Base-by-base conservation (phyloP, 2,329 filamentous ascomycete genomes). In the Tetracladium maxilliforme region DNA sequence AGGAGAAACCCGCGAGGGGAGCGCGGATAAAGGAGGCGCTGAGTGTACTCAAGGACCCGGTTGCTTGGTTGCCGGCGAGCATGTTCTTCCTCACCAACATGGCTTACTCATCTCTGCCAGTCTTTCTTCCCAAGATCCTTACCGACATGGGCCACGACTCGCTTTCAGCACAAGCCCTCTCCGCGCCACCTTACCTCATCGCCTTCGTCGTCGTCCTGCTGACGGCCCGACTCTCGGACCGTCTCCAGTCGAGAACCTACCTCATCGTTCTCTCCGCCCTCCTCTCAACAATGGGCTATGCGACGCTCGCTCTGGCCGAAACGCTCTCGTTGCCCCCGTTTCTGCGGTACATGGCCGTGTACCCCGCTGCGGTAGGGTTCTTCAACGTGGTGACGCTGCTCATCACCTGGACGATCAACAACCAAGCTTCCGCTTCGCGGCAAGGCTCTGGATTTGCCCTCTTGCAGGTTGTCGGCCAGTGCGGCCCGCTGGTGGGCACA, bases 11-110 rank as follows among this genome's bases (percentile, higher is more conserved):
- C 17, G 35, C 27, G 13, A 34, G 36, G 6, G 51, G 54, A 6
- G 54, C 79, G 24, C 53, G 69, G 19, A 51, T 58, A 38, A 47
- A 48, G 16, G 71, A 78, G 36, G 58, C 79, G 20, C 41, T 69
- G 10, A 52, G 64, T 31, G 66, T 69, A 3, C 49, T 82, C 16
- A 38, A 43, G 22, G 77, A 83, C 47, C 74, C 77, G 1, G 73
- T 72, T 35, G 68, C 68, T 29, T 87, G 81, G 54, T 58, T 87
- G 21, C 79, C 79, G 5, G 76, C 82, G 2, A 50, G 69, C 38
- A 92, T 92, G 68, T 81, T 92, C 58, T 84, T 92, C 56, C 70
- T 76, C 47, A 73, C 78, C 42, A 92, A 93, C 49, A 77, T 92
- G 45, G 78, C 83, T 9, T 93, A 92, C 55, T 74, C 73, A 41